Evolutionary conservation across 495 filamentous ascomycete genomes (phyloP).

Genomic region (Trichocladium uniseriatum): DNA sequence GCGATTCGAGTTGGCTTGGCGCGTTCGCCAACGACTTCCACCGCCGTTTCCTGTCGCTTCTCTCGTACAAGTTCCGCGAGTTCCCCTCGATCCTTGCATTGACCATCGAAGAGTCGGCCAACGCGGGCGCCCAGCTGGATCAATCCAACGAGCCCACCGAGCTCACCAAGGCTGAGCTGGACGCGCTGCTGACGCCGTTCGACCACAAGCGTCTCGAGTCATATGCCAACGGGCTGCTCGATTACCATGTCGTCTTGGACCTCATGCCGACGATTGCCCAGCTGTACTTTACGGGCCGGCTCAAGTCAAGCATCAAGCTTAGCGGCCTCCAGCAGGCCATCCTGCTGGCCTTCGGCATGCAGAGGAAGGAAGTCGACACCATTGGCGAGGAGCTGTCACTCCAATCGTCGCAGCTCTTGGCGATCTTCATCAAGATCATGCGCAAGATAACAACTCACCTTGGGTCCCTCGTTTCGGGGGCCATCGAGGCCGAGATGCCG

Average conservation of each 20-base stretch:
- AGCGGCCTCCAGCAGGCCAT: conserved; percentile 75
- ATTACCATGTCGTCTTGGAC: conserved; percentile 96
- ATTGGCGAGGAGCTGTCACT: conserved; percentile 73
- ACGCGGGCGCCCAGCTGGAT: conserved; percentile 56
- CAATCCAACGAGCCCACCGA: conserved; percentile 36
- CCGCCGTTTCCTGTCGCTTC: conserved; percentile 71
- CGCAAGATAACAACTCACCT: conserved; percentile 76
- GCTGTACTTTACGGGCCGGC: conserved; percentile 71
- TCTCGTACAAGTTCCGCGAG: conserved; percentile 84
- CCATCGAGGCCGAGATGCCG: conserved; percentile 63
- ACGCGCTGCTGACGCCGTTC: conserved; percentile 71
- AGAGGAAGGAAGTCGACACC: conserved; percentile 74
- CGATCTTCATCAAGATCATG: conserved; percentile 94
- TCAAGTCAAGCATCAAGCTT: conserved; percentile 56
- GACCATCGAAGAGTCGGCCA: conserved; percentile 81
- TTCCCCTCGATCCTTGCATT: conserved; percentile 76
- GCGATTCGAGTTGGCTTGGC: conserved; percentile 72
- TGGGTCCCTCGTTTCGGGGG: conserved; percentile 60
- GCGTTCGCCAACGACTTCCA: conserved; percentile 92
- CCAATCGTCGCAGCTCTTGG: conserved; percentile 69
- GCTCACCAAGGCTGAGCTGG: conserved; percentile 63
- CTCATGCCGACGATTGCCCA: conserved; percentile 72
- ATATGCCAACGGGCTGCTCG: conserved; percentile 92
- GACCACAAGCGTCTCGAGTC: conserved; percentile 90
- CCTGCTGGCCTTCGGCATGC: conserved; percentile 79